Conservation (phyloP, 1,284 basidiomycete species). For the Ceratobasidium sp. region DNA sequence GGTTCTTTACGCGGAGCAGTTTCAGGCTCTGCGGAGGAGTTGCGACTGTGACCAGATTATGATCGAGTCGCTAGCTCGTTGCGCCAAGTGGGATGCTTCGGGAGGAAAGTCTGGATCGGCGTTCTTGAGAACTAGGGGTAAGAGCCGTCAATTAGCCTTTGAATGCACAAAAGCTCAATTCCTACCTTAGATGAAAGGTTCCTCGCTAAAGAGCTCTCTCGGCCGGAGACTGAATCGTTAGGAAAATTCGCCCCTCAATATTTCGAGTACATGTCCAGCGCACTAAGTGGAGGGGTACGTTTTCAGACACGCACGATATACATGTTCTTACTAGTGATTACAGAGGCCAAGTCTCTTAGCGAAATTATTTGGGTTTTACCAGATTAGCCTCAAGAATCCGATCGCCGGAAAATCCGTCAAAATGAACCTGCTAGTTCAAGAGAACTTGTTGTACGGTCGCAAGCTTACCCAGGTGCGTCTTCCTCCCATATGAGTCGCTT, state of each 20-base stretch:
- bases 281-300: conserved; percentile 80
- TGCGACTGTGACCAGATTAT: conserved; percentile 95
- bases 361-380: conserved; percentile 98
- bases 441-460: conserved; percentile 95
- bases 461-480: conserved; percentile 80
- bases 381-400: conserved; percentile 91
- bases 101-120: conserved; percentile 98
- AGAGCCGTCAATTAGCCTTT: conserved; percentile 44
- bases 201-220: conserved; percentile 96
- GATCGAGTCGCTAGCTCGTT: conserved; percentile 92
- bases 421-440: conserved; percentile 98
- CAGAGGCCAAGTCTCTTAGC: conserved; percentile 94
- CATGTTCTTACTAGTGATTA: conserved; percentile 50
- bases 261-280: conserved; percentile 96
- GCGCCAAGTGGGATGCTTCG: conserved; percentile 95
- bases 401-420: conserved; percentile 83
- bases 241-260: conserved; percentile 98
- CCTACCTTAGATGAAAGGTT: conserved; percentile 87
- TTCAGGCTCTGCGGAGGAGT: conserved; percentile 91
- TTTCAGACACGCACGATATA: neutral
- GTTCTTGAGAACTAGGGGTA: conserved; percentile 94
- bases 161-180: neutral
- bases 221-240: conserved; percentile 93
- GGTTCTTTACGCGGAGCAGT: conserved; percentile 96
- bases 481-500: neutral